Base-by-base conservation (phyloP, 148 eudicot genomes). In the Rhododendron henanense region DNA sequence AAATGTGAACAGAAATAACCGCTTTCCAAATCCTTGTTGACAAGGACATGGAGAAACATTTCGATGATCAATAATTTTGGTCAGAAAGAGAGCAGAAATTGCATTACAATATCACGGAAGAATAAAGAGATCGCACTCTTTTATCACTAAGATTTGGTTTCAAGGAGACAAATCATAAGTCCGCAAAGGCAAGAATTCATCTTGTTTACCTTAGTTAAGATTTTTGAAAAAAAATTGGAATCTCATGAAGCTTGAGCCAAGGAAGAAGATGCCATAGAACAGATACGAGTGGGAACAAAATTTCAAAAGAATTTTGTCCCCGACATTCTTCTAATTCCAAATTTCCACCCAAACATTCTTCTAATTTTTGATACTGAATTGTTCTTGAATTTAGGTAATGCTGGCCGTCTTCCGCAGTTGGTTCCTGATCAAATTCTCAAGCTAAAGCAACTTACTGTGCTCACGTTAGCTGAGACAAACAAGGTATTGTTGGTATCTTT, bases 401-500 rank as follows among this genome's bases (percentile, higher is more conserved):
- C 93, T 71, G 89, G 82, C 47, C 84, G 86, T 85, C 94, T 96
- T 85, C 99, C 98, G 0, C 77, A 88, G 10, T 87, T 96, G 91
- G 91, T 87, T 69, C 91, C 95, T 84, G 98, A 95, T 59, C 99
- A 96, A 90, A 81, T 93, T 53, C 96, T 96, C 50, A 96, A 96
- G 93, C 90, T 96, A 83, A 96, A 95, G 91, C 99, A 96, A 90
- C 95, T 96, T 82, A 93, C 98, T 53, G 93, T 96, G 81, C 98
- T 95, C 85, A 94, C 99, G 39, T 88, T 96, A 44, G 97, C 98
- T 11, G 98, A 96, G 88, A 92, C 98, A 81, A 90, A 92, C 90
- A 96, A 95, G 99, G 99, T 86, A 37, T 11, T 14, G 23, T 65
- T 80, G 6, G n/a, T 25, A 47, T 19, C 69, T 33, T 16, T 55